A percentile compares a stretch with the other conserved stretches of the same genome.
Conservation (phyloP, 371 early-diverging fungal species). For the Mucor ambiguus region DNA sequence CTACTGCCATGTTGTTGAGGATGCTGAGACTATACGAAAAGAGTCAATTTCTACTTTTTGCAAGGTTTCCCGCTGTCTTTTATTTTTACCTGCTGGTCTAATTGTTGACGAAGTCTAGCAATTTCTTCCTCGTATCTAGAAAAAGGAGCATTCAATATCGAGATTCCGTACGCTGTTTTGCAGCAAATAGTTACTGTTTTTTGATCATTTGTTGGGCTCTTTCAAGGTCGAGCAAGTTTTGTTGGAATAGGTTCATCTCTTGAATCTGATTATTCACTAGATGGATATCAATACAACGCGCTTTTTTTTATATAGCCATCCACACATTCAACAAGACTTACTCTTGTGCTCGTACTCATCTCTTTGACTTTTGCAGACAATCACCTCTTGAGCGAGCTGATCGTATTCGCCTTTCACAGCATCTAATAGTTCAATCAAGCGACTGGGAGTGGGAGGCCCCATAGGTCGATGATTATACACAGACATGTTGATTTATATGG, state of each 20-base stretch:
- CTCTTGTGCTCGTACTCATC: constrained; percentile 89
- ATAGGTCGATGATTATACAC: constrained; percentile 80
- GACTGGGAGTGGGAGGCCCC: constrained; percentile 63
- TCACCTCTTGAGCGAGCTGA: constrained; percentile 71
- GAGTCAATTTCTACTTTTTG: neutral
- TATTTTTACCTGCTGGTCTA: constrained; percentile 43
- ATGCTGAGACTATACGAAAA: constrained; percentile 12
- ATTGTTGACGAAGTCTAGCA: constrained; percentile 48
- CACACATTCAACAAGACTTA: constrained; percentile 37
- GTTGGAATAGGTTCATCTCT: constrained; percentile 78
- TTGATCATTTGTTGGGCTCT: constrained; percentile 75
- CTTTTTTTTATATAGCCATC: neutral
- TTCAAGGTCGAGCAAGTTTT: constrained; percentile 79
- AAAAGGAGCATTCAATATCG: neutral
- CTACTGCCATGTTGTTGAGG: constrained; percentile 24
- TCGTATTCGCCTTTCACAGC: constrained; percentile 82
- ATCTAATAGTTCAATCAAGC: constrained; percentile 81
- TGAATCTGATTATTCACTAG: constrained; percentile 71
- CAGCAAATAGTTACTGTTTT: constrained; percentile 49
- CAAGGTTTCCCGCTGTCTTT: neutral
- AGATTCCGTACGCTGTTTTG: neutral
- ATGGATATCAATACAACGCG: constrained; percentile 9
- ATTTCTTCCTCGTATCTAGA: constrained; percentile 58
- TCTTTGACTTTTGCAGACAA: constrained; percentile 70
- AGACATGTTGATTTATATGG: constrained; percentile 25